These are phyloP conservation scores for Penicillium sp. DNA, from an alignment of 2,329 filamentous ascomycete genomes.

Conservation along the genomic window DNA sequence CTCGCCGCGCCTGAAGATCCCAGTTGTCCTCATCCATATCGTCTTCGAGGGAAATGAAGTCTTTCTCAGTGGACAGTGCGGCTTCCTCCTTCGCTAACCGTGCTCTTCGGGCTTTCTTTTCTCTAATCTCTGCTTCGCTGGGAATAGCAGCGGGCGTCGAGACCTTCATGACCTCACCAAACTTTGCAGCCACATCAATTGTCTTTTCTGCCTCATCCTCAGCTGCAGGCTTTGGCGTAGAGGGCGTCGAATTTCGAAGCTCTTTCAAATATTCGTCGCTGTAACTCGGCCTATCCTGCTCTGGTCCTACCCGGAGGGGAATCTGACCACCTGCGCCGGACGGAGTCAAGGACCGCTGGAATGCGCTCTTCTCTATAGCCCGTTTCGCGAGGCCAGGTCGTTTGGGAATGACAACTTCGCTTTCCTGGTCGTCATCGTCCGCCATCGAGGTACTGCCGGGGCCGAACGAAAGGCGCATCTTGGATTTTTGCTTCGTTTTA, in stretches of 20 bases:
- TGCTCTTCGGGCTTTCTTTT: constrained; percentile 83
- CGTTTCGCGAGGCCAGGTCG: constrained; percentile 52
- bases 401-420: constrained; percentile 53
- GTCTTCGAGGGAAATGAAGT: constrained; percentile 43
- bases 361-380: constrained; percentile 60
- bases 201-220: constrained; percentile 45
- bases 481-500: constrained; percentile 61
- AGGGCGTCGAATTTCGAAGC: constrained; percentile 74
- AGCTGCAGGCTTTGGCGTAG: constrained; percentile 55
- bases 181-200: constrained; percentile 44
- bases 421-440: constrained; percentile 47
- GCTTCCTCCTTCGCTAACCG: constrained; percentile 66
- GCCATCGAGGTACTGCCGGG: constrained; percentile 50
- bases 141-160: constrained; percentile 50
- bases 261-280: constrained; percentile 79
- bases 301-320: constrained; percentile 49
- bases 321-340: too few species aligned
- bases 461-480: constrained; percentile 68
- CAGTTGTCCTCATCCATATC: constrained; percentile 42
- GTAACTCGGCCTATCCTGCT: constrained; percentile 68
- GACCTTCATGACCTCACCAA: constrained; percentile 36
- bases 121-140: constrained; percentile 73
- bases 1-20: too few species aligned
- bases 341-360: too few species aligned
- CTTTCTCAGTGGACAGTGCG: constrained; percentile 56